A percentile compares a stretch with the other conserved stretches of the same genome.
Conservation (phyloP, 768 basidiomycete genomes). For the Lentinula lateritia region DNA sequence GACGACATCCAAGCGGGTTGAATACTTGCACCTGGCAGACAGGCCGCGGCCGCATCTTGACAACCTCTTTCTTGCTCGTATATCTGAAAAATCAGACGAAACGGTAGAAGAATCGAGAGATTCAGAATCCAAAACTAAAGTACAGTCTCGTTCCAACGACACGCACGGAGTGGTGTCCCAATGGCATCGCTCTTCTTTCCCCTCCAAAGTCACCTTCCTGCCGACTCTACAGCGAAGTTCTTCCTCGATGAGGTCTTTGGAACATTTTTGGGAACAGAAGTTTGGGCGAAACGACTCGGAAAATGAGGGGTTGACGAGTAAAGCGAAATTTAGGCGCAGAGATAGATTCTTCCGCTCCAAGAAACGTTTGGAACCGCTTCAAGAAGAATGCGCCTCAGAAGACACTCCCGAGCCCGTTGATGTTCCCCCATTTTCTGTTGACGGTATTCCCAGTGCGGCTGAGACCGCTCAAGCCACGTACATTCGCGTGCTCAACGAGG, state of each 20-base stretch:
- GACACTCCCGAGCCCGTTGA: not conserved
- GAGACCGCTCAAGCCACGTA: slow-evolving; percentile 31
- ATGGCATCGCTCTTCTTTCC: not conserved
- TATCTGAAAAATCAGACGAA: not conserved
- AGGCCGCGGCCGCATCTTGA: not conserved
- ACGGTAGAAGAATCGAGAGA: not conserved
- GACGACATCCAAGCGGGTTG: not conserved
- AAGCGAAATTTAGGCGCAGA: not conserved
- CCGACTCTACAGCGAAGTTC: not conserved
- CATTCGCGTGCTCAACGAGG: slow-evolving; percentile 46
- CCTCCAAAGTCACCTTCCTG: not conserved
- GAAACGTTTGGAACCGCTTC: not conserved
- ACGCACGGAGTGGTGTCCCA: not conserved
- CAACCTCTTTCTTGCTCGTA: not conserved
- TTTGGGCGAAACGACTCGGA: not conserved
- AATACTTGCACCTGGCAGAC: not conserved
- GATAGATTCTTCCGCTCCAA: not conserved
- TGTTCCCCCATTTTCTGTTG: slow-evolving; percentile 6
- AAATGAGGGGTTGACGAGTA: not conserved
- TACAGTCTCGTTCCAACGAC: not conserved
- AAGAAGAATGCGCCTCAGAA: not conserved
- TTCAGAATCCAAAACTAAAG: not conserved
- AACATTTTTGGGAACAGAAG: not conserved
- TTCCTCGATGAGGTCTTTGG: not conserved
- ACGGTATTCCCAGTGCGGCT: slow-evolving; percentile 6